Evolutionary conservation across 2,329 filamentous ascomycete species (phyloP).

Genomic region (Epichloe baconii): DNA sequence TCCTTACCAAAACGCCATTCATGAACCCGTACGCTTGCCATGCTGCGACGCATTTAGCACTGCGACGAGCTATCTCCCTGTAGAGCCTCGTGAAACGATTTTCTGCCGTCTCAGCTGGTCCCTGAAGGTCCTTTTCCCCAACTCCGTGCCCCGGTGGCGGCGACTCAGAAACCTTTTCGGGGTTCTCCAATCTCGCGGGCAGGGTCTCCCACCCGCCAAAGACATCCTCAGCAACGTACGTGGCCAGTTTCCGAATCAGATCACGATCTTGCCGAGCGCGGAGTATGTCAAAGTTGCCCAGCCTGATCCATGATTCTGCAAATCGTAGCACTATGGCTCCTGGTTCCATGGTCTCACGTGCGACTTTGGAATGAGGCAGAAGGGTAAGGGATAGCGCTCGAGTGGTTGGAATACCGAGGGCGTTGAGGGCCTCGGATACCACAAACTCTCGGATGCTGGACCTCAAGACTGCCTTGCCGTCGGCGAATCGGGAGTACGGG

Average conservation of each 20-base stretch:
- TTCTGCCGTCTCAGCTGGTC: conserved; percentile 53
- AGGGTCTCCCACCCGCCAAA: conserved; percentile 80
- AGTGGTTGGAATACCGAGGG: conserved; percentile 74
- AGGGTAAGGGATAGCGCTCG: conserved; percentile 73
- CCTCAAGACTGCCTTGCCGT: conserved; percentile 84
- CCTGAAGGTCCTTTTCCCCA: conserved; percentile 47
- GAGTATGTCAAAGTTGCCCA: conserved; percentile 94
- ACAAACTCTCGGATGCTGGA: conserved; percentile 92
- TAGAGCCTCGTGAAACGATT: conserved; percentile 84
- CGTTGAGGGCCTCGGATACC: conserved; percentile 79
- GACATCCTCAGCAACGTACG: conserved; percentile 78
- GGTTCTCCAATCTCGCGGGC: conserved; percentile 45
- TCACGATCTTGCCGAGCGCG: conserved; percentile 67
- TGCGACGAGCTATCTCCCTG: conserved; percentile 72
- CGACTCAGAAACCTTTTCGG: conserved; percentile 30
- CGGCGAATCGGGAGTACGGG: conserved; percentile 91
- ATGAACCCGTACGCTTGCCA: conserved; percentile 99
- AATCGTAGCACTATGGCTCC: conserved; percentile 89
- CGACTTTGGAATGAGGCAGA: conserved; percentile 57
- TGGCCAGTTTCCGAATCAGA: conserved; percentile 60
- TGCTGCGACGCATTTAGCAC: conserved; percentile 74
- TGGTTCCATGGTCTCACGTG: conserved; percentile 71
- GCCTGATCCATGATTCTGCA: conserved; percentile 78
- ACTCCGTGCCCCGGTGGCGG: conserved; percentile 38
- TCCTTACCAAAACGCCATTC: conserved; percentile 66